These are phyloP conservation scores for Aspergillus sergii DNA, from an alignment of 2,329 filamentous ascomycete genomes.

Conservation along the genomic window DNA sequence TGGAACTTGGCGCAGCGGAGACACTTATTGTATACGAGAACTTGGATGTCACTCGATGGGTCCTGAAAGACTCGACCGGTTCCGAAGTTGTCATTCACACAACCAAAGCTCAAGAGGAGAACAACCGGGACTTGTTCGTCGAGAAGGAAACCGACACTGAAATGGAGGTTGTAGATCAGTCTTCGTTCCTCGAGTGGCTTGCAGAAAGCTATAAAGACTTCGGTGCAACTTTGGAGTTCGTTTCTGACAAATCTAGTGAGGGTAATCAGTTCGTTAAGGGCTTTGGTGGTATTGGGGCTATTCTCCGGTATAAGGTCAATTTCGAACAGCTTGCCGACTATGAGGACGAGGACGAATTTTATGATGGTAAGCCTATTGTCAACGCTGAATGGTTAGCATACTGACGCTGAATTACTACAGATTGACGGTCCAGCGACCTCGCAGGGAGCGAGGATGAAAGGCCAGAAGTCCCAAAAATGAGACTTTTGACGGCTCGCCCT, in stretches of 20 bases:
- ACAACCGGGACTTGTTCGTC: slow-evolving; percentile 80
- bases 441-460: slow-evolving; percentile 80
- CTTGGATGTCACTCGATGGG: slow-evolving; percentile 89
- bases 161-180: slow-evolving; percentile 88
- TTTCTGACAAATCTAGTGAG: slow-evolving; percentile 95
- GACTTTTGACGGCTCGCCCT: slow-evolving; percentile 59
- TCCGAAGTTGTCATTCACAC: slow-evolving; percentile 78
- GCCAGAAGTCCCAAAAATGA: slow-evolving; percentile 59
- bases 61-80: slow-evolving; percentile 77
- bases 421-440: slow-evolving; percentile 92
- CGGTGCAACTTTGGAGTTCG: slow-evolving; percentile 92
- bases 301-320: slow-evolving; percentile 99
- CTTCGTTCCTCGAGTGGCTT: slow-evolving; percentile 98
- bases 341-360: slow-evolving; percentile 90
- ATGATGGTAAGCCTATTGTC: slow-evolving; percentile 60
- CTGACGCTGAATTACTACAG: slow-evolving; percentile 41
- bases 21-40: slow-evolving; percentile 97
- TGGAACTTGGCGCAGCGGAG: slow-evolving; percentile 94
- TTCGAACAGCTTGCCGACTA: slow-evolving; percentile 97
- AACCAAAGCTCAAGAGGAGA: slow-evolving; percentile 77
- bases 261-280: slow-evolving; percentile 99
- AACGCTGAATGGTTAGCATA: neutral
- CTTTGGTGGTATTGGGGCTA: slow-evolving; percentile 96
- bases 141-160: slow-evolving; percentile 95
- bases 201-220: slow-evolving; percentile 99